These are phyloP conservation scores for Teratosphaeria zuluensis DNA, from an alignment of 2,329 filamentous ascomycete species.

Conservation along the genomic window DNA sequence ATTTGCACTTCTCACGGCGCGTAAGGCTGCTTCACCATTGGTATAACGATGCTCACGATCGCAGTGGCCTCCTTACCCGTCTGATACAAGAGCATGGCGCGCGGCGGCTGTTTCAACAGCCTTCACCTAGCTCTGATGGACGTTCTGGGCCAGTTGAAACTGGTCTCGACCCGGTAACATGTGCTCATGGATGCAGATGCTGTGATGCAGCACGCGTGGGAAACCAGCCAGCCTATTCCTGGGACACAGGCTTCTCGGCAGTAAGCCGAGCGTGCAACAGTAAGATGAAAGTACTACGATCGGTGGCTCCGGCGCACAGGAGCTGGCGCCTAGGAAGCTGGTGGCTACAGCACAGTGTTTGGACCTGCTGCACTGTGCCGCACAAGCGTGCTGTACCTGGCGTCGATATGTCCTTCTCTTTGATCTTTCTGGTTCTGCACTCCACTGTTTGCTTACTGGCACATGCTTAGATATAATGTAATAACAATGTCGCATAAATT, in stretches of 20 bases:
- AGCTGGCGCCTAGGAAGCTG: background rate
- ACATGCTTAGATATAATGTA: background rate
- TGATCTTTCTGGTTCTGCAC: background rate
- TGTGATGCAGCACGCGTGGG: background rate
- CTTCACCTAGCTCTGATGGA: background rate
- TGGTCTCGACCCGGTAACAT: background rate
- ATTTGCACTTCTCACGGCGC: no score
- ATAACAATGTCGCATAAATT: conserved; percentile 30
- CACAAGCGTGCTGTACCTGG: background rate
- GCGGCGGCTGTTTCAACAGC: background rate
- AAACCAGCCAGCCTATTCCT: background rate
- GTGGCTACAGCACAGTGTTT: background rate
- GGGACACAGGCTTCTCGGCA: background rate
- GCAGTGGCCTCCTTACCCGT: background rate
- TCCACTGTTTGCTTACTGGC: background rate
- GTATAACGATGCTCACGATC: background rate
- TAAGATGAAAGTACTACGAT: background rate
- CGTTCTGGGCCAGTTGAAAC: background rate
- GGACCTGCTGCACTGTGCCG: background rate
- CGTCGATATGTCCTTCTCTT: background rate
- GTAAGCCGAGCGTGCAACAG: background rate
- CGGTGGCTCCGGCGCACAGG: background rate
- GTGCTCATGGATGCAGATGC: background rate
- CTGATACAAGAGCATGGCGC: background rate
- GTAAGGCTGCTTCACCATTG: background rate